phyloP scores from a whole-genome alignment of 2,329 filamentous ascomycete genomes.

The Hortaea sp. region DNA sequence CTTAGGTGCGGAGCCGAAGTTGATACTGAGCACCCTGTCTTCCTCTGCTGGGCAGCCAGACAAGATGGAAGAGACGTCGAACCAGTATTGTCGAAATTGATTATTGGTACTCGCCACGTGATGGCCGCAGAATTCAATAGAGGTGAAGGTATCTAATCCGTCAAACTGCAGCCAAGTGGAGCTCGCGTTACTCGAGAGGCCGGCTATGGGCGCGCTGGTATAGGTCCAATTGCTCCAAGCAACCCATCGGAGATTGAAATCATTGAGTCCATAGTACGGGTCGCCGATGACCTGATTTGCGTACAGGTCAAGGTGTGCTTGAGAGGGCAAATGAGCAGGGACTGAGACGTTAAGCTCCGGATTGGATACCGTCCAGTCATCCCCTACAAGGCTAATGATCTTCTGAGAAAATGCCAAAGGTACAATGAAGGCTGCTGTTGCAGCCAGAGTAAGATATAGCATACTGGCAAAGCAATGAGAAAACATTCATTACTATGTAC shows the following conservation, averaged over 20 bases:
- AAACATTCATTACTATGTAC: not conserved
- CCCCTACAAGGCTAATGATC: constrained; percentile 32
- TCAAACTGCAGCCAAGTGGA: constrained; percentile 50
- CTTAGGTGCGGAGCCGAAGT: constrained; percentile 48
- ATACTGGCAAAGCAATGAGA: not conserved
- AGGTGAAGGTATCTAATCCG: constrained; percentile 52
- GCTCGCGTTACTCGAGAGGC: constrained; percentile 27
- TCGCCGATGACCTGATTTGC: constrained; percentile 44
- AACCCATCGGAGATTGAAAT: constrained; percentile 52
- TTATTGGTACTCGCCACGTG: constrained; percentile 49
- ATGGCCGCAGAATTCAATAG: constrained; percentile 45
- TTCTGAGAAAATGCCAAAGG: constrained; percentile 15
- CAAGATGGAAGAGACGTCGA: constrained; percentile 44
- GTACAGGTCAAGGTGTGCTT: constrained; percentile 50
- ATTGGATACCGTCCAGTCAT: constrained; percentile 27
- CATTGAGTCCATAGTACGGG: constrained; percentile 47
- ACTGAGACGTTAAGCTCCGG: constrained; percentile 41
- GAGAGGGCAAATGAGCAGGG: constrained; percentile 46
- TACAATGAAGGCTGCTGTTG: not conserved
- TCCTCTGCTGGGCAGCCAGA: constrained; percentile 27
- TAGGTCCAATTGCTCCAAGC: constrained; percentile 53
- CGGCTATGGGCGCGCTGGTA: constrained; percentile 36
- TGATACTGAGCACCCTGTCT: constrained; percentile 36
- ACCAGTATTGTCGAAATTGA: constrained; percentile 53
- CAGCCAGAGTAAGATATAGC: not conserved